These are phyloP conservation scores for Massarina eburnea DNA, from an alignment of 2,329 filamentous ascomycete species.

Conservation along the genomic window DNA sequence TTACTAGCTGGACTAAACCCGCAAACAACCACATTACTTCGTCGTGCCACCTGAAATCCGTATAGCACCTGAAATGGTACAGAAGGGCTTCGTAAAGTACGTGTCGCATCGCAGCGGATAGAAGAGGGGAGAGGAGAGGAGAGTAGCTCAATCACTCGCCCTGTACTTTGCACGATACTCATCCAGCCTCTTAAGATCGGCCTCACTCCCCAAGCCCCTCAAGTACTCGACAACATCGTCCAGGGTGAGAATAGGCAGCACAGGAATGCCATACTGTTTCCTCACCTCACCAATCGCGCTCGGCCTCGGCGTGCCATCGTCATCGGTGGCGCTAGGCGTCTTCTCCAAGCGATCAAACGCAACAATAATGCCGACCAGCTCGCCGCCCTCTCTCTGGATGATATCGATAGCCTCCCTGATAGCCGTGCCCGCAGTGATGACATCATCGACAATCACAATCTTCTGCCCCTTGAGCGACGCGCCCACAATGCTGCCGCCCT, in stretches of 20 bases:
- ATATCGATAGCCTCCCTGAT: slow-evolving; percentile 90
- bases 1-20: too few relatives aligned
- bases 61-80: too few relatives aligned
- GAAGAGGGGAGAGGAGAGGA: too few relatives aligned
- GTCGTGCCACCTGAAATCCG: too few relatives aligned
- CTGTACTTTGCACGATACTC: slow-evolving; percentile 45
- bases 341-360: slow-evolving; percentile 87
- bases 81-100: too few relatives aligned
- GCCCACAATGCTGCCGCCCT: slow-evolving; percentile 91
- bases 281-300: slow-evolving; percentile 86
- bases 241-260: slow-evolving; percentile 79
- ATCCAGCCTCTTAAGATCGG: slow-evolving; percentile 47
- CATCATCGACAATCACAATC: slow-evolving; percentile 91
- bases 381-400: slow-evolving; percentile 82
- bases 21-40: too few relatives aligned
- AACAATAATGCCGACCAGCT: slow-evolving; percentile 83
- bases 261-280: slow-evolving; percentile 80
- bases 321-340: slow-evolving; percentile 60
- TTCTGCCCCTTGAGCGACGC: slow-evolving; percentile 81
- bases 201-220: slow-evolving; percentile 46
- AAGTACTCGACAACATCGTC: slow-evolving; percentile 68
- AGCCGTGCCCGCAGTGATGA: slow-evolving; percentile 93
- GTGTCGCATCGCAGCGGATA: too few relatives aligned
- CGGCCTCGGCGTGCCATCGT: slow-evolving; percentile 68
- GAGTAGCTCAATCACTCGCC: slow-evolving; percentile 45